Evolutionary conservation across 2,329 filamentous ascomycete species (phyloP).

Genomic region (Calonectria hongkongensis): DNA sequence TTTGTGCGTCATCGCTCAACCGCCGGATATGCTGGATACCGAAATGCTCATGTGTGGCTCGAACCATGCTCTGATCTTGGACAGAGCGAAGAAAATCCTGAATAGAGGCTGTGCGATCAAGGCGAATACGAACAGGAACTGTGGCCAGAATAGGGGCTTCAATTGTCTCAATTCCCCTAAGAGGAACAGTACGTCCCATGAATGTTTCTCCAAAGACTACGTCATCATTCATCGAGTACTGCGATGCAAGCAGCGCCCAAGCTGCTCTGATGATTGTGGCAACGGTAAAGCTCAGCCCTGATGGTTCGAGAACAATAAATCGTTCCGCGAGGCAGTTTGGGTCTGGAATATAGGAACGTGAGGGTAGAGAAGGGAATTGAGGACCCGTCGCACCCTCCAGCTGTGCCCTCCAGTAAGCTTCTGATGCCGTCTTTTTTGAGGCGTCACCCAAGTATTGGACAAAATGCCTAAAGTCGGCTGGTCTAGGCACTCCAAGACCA

Average conservation of each 20-base stretch:
- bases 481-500: not conserved
- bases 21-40: not conserved
- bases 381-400: not conserved
- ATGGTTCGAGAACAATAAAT: not conserved
- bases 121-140: not conserved
- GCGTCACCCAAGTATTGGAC: not conserved
- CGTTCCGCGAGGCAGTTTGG: not conserved
- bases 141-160: constrained; percentile 6
- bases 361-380: not conserved
- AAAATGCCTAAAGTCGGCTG: constrained; percentile 14
- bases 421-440: not conserved
- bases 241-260: constrained; percentile 7
- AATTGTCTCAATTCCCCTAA: constrained; percentile 3
- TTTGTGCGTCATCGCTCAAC: not conserved
- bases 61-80: not conserved
- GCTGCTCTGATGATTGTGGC: constrained; percentile 53
- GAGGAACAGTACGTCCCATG: not conserved
- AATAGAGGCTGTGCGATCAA: not conserved
- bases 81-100: not conserved
- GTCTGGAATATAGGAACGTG: not conserved
- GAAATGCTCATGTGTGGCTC: constrained; percentile 1
- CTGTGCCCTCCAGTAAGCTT: constrained; percentile 1
- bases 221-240: not conserved
- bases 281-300: constrained; percentile 20
- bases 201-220: constrained; percentile 13